phyloP scores from a whole-genome alignment of 768 basidiomycete genomes.

The Pleurotus pulmonarius region DNA sequence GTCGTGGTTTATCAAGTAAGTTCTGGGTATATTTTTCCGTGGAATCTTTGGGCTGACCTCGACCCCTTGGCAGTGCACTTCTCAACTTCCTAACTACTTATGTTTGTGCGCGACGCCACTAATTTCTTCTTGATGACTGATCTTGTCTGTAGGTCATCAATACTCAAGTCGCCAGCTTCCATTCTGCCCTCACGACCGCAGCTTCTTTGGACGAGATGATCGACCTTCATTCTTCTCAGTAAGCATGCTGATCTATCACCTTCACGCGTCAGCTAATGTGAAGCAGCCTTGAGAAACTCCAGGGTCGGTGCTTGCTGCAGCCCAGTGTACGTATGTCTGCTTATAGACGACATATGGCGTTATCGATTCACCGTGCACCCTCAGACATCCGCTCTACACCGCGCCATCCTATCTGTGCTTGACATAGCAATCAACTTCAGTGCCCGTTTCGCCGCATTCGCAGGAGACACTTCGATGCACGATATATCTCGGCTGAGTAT shows the following conservation, averaged over 20 bases:
- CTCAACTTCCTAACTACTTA: conserved; percentile 72
- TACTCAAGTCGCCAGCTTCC: conserved; percentile 56
- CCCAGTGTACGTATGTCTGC: conserved; percentile 37
- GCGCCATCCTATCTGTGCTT: conserved; percentile 63
- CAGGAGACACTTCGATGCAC: conserved; percentile 57
- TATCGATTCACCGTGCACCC: background rate
- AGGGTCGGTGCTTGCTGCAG: conserved; percentile 61
- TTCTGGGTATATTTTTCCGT: conserved; percentile 10
- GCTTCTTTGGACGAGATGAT: conserved; percentile 78
- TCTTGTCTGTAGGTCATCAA: conserved; percentile 58
- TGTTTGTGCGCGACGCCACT: conserved; percentile 32
- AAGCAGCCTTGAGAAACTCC: conserved; percentile 55
- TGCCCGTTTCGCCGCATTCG: conserved; percentile 55
- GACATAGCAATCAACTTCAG: conserved; percentile 75
- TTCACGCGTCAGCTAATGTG: background rate
- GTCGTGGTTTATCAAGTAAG: conserved; percentile 85
- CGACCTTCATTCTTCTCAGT: conserved; percentile 66
- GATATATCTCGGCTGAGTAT: conserved; percentile 49
- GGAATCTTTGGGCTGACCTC: background rate
- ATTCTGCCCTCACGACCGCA: conserved; percentile 45
- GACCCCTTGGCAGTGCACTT: conserved; percentile 42
- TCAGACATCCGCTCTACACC: conserved; percentile 62
- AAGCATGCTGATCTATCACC: conserved; percentile 22
- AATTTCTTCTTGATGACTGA: conserved; percentile 1
- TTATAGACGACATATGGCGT: conserved; percentile 6